A percentile compares a stretch with the other conserved stretches of the same genome.
phyloP scores from a whole-genome alignment of 2,329 filamentous ascomycete genomes.

The Colletotrichum sp. region DNA sequence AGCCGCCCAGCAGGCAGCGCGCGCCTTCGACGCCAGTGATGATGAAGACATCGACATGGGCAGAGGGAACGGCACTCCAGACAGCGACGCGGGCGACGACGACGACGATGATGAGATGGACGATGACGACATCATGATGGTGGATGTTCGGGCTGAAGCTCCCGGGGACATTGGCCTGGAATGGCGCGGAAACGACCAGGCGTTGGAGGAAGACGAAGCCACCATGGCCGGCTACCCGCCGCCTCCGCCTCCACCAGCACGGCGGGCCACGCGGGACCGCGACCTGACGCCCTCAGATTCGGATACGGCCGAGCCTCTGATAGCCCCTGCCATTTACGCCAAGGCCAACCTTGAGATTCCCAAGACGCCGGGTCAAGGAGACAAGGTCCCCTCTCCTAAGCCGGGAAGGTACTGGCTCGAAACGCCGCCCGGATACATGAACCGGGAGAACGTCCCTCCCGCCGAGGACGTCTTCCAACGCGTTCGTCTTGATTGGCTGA shows the following conservation, averaged over 20 bases:
- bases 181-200: conserved; percentile 64
- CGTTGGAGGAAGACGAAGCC: conserved; percentile 77
- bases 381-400: conserved; percentile 56
- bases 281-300: conserved; percentile 75
- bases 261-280: conserved; percentile 51
- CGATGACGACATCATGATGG: conserved; percentile 63
- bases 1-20: conserved; percentile 29
- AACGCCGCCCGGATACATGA: conserved; percentile 73
- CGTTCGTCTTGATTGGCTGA: conserved; percentile 90
- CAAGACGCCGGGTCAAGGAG: conserved; percentile 71
- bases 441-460: conserved; percentile 65
- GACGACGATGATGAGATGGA: conserved; percentile 51
- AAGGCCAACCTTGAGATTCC: conserved; percentile 77
- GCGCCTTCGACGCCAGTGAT: conserved; percentile 42
- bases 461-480: conserved; percentile 90
- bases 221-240: conserved; percentile 78
- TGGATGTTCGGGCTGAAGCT: conserved; percentile 53
- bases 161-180: conserved; percentile 51
- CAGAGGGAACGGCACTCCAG: conserved; percentile 20
- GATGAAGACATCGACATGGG: conserved; percentile 32
- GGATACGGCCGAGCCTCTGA: conserved; percentile 71
- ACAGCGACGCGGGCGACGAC: conserved; percentile 23
- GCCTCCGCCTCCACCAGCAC: conserved; percentile 59
- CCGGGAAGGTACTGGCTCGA: conserved; percentile 87
- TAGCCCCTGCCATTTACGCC: conserved; percentile 64